Base-by-base conservation (phyloP, 2,329 filamentous ascomycete species). In the Zalaria obscura region DNA sequence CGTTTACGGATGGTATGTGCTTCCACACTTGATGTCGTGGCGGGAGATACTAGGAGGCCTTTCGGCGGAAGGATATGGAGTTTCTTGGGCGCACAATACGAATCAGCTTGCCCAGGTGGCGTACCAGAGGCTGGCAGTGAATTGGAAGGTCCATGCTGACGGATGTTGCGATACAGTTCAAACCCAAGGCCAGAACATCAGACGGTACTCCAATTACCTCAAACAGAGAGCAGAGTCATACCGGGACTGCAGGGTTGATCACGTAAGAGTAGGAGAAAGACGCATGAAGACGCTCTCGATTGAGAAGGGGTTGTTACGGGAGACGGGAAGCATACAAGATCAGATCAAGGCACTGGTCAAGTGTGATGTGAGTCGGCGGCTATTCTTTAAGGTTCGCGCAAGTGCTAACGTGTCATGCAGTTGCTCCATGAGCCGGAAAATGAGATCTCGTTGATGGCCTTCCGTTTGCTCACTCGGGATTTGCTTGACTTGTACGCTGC, bases 371-470 rank as follows among this genome's bases (percentile, higher is more conserved):
- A 51, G 82, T 70, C 38, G 28, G 7, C 7, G 29, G n/a, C n/a
- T n/a, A 32, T 32, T 2, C 9, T 4, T 25, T 9, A 26, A 25
- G 26, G 9, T 36, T 11, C 10, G 31, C 18, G 18, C 10, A 36
- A 11, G 7, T 11, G 10, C 8, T 8, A 9, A 11, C 25, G 45
- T 27, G 41, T 50, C 50, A 5, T 28, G 34, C 55, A 88, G 85
- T 77, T 95, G 40, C 75, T 96, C 56, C 76, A 80, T 48, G 91
- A 96, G 52, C 78, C 83, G 5, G 88, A 95, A 58, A 98, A 96
- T 57, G 91, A 98, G 61, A 96, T 98, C 51, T 93, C 87, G 6
- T 73, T 96, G 50, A 93, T 86, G 6, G 88, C 93, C 27, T 98
- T 96, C 58, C 77, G 91, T 44, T 69, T 98, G 48, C 69, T 98